Evolutionary conservation across 345 rosid genomes (phyloP), one percentile per base, ranked within the genome.

Genomic region (Linum lewisii): DNA sequence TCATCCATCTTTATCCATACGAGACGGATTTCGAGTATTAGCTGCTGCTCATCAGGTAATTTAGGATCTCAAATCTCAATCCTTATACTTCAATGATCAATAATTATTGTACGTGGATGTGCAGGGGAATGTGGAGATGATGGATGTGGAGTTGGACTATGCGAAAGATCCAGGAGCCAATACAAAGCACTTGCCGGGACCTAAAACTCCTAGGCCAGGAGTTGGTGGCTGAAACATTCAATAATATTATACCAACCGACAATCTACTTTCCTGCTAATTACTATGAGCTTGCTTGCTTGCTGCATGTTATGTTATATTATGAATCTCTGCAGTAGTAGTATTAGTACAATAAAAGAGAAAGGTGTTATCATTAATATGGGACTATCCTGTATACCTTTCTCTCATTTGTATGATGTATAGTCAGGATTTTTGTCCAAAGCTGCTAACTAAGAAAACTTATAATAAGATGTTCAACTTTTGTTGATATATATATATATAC

Each of bases 221-320:
- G 25, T 20, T 9, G 56, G 56, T 52, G 56, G 56, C 56, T 24
- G 56, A 42, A 34, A 34, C 38, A n/a, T 34, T 42, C 47, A 42
- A 7, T 42, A 10, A 7, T 8, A 42, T 11, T 7, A 1, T 42
- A 10, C 18, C 9, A 14, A 7, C 47, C 2, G 4, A 7, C 11
- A 42, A 10, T 7, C 15, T 42, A 3, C 13, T 16, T 7, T 3
- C 47, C 47, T 7, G 14, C 14, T 42, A 16, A 7, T n/a, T n/a
- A n/a, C n/a, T n/a, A n/a, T n/a, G n/a, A n/a, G 10, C 38, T 34
- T 34, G 1, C 38, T 34, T 34, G n/a, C n/a, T n/a, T n/a, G n/a
- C n/a, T n/a, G n/a, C n/a, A n/a, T n/a, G n/a, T n/a, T n/a, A n/a
- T n/a, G n/a, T n/a, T n/a, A n/a, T n/a, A n/a, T n/a, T n/a, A n/a